A percentile compares a stretch with the other conserved stretches of the same genome.
Conservation (phyloP, 2,329 filamentous ascomycete species). For the Aspergillus sp. region DNA sequence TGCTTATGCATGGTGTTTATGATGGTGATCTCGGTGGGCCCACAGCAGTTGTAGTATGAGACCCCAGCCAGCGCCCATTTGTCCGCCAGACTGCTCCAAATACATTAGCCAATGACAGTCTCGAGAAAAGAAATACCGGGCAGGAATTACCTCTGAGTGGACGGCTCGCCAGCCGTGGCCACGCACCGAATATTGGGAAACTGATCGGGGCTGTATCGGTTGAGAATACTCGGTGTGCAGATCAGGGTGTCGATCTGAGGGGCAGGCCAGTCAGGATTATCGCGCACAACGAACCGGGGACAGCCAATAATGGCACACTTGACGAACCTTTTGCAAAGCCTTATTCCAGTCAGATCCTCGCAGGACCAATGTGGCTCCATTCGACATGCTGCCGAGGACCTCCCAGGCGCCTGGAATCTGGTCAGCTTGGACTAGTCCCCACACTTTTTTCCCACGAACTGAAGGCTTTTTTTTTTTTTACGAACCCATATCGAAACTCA, state of each 20-base stretch:
- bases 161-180: constrained; percentile 13
- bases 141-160: constrained; percentile 8
- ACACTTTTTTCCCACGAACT: too few species aligned
- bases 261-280: not conserved
- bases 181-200: constrained; percentile 12
- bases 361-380: constrained; percentile 7
- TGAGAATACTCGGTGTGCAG: constrained; percentile 14
- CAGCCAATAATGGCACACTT: too few species aligned
- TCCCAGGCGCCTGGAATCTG: constrained; percentile 10
- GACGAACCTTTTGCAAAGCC: constrained; percentile 6
- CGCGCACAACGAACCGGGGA: too few species aligned
- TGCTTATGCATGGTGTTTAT: constrained; percentile 16
- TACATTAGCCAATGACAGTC: not conserved
- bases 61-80: constrained; percentile 7
- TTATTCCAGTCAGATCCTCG: constrained; percentile 9
- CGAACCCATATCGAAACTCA: constrained; percentile 15
- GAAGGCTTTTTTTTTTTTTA: too few species aligned
- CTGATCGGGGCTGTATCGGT: constrained; percentile 1
- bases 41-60: constrained; percentile 13
- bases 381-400: constrained; percentile 5
- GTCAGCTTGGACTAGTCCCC: not conserved
- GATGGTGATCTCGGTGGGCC: constrained; percentile 12
- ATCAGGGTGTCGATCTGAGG: constrained; percentile 11
- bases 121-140: too few species aligned
- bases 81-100: constrained; percentile 6